Evolutionary conservation across 768 basidiomycete genomes (phyloP).

Genomic region (Melanogaster broomeanus): DNA sequence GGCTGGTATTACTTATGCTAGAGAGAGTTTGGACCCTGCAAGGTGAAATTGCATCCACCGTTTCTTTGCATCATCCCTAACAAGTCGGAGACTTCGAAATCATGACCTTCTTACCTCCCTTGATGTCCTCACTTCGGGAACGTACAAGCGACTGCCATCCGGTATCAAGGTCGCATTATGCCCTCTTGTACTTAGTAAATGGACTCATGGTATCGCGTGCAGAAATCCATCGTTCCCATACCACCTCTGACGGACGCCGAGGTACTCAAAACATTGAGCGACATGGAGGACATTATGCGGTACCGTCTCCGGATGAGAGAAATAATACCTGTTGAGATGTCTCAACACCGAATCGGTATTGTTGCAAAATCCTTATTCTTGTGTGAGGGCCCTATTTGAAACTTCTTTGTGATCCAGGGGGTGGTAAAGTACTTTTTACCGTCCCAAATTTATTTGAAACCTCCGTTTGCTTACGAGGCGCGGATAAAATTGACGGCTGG

Average conservation of each 20-base stretch:
- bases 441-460: constrained; percentile 73
- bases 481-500: constrained; percentile 73
- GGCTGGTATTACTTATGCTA: constrained; percentile 59
- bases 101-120: constrained; percentile 92
- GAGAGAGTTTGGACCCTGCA: constrained; percentile 72
- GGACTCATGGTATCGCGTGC: constrained; percentile 22
- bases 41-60: constrained; percentile 47
- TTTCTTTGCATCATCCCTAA: background rate
- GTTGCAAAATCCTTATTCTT: constrained; percentile 21
- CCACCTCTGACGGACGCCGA: constrained; percentile 66
- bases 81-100: constrained; percentile 70
- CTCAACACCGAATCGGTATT: constrained; percentile 63
- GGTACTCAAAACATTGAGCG: constrained; percentile 62
- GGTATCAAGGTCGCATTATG: constrained; percentile 64
- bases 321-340: constrained; percentile 82
- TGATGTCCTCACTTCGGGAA: constrained; percentile 84
- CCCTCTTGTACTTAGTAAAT: constrained; percentile 12
- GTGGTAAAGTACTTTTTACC: constrained; percentile 79
- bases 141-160: constrained; percentile 81
- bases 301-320: constrained; percentile 80
- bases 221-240: constrained; percentile 74
- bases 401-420: constrained; percentile 43
- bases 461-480: constrained; percentile 73
- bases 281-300: constrained; percentile 78
- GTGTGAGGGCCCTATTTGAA: constrained; percentile 10